Evolutionary conservation across 306 rosid species (phyloP), one percentile per base, ranked within the genome.

Genomic region (Vigna hirtella): DNA sequence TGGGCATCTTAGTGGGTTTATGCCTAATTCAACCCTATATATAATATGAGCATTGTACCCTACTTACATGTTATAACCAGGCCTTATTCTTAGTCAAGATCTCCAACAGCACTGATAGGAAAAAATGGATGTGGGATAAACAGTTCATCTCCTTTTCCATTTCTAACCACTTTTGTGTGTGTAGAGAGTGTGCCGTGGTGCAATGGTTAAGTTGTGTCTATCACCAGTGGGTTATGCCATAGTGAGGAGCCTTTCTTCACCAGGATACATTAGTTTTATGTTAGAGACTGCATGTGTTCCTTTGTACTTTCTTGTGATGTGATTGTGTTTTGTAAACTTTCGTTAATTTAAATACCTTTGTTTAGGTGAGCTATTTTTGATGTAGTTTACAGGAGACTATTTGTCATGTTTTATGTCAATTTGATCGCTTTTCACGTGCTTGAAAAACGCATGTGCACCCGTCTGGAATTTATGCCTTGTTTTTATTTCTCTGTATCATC

Each of bases 361-460:
- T 76, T 76, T 64, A 32, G 42, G 6, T 34, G 63, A 49, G 26
- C 15, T 62, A 61, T 48, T 63, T 42, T 5, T 43, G 43, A 49
- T 34, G 4, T 18, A 49, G 34, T 49, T 63, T 26, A 14, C n/a
- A 75, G 9, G 61, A 49, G 2, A 59, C 7, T 30, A 40, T 38
- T 66, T 47, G 51, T 68, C 9, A 15, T 36, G 18, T 79, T 72
- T 63, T 22, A 59, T 59, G 53, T 79, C 56, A 49, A 22, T 49
- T 59, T 59, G 77, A 10, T 71, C 32, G 34, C 15, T 49, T 50
- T 70, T 70, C 42, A 58, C 24, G 30, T 80, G 69, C 55, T 65
- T 28, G 43, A 56, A 12, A 15, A 64, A 52, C 4, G 13, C 58
- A 9, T 61, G 10, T 63, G 13, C 18, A 52, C 53, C 24, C 64